Base-by-base conservation (phyloP, 768 basidiomycete species). In the Rhodotorula toruloides region DNA sequence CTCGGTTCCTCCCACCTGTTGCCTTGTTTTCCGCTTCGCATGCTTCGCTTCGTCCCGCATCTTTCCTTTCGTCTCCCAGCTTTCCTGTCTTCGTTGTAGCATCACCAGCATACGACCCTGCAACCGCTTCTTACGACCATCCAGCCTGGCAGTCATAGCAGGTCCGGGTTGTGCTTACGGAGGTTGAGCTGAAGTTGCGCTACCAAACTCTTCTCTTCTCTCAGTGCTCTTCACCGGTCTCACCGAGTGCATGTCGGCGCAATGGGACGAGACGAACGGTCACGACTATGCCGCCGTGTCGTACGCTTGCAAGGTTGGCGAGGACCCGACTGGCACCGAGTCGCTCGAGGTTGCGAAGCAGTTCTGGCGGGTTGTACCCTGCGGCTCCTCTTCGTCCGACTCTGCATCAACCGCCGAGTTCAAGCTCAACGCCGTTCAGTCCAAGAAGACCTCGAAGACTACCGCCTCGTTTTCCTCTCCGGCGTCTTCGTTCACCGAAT, bases 231-330 rank as follows among this genome's bases (percentile, higher is more conserved):
- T 67, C 40, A 2, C 4, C 16, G 61, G 60, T 14, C 36, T 58
- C 17, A 3, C 27, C 31, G 63, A 67, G 56, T 67, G 66, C 52
- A 47, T 61, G 21, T 54, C 50, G 5, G 43, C 54, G 13, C 66
- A 67, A 39, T 67, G 66, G 66, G 66, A 56, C 42, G 36, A 36
- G 21, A 36, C 37, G 22, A n/a, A 39, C 56, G 57, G 48, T 31
- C 22, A 27, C 44, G 61, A 67, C 46, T 21, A 43, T 32, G 66
- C 66, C 34, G 66, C 60, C 42, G 66, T 67, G 8, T 58, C 61
- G 11, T 67, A 67, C 61, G 66, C 61, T 14, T 67, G 66, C 57
- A 62, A 67, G 52, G 66, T 67, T n/a, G 66, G 66, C 31, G 52
- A 37, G 27, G 17, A 19, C 4, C 11, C 53, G 17, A 47, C 42